These are phyloP conservation scores for Colletotrichum sp. DNA, from an alignment of 2,329 filamentous ascomycete genomes.

Conservation along the genomic window DNA sequence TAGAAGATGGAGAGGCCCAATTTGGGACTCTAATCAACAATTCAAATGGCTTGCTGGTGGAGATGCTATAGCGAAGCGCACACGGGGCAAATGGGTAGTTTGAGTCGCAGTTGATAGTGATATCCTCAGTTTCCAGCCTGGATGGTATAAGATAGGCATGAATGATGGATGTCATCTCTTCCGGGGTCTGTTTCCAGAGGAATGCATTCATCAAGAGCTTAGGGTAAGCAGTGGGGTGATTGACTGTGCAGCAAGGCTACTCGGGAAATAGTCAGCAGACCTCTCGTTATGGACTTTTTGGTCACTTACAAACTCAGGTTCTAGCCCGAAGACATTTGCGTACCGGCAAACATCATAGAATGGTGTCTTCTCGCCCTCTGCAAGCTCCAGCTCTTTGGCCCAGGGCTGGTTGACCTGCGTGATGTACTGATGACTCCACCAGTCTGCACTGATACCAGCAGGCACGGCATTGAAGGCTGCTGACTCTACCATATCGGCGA, in stretches of 20 bases:
- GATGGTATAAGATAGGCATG: neutral
- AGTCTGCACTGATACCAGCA: constrained; percentile 53
- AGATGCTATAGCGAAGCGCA: constrained; percentile 28
- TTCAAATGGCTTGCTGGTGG: constrained; percentile 26
- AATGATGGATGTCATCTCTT: neutral
- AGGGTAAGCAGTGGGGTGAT: constrained; percentile 61
- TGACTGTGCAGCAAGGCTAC: constrained; percentile 61
- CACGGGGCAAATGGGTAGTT: constrained; percentile 43
- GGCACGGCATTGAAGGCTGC: constrained; percentile 62
- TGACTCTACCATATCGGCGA: constrained; percentile 56
- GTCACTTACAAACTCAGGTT: constrained; percentile 47
- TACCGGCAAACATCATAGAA: constrained; percentile 42
- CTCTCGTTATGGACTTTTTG: neutral
- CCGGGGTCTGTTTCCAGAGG: neutral
- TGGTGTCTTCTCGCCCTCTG: constrained; percentile 27
- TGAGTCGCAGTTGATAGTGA: constrained; percentile 44
- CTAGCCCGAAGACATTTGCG: constrained; percentile 44
- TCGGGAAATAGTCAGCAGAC: fast-evolving
- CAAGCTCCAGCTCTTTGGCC: constrained; percentile 40
- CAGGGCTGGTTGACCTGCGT: constrained; percentile 58
- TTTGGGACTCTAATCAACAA: constrained; percentile 27
- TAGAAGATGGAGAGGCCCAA: constrained; percentile 16
- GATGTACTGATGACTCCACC: constrained; percentile 63
- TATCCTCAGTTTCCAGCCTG: neutral
- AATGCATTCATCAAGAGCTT: constrained; percentile 49